Evolutionary conservation across 257 asterid genomes (phyloP).

Genomic region (Dorcoceras hygrometricum): DNA sequence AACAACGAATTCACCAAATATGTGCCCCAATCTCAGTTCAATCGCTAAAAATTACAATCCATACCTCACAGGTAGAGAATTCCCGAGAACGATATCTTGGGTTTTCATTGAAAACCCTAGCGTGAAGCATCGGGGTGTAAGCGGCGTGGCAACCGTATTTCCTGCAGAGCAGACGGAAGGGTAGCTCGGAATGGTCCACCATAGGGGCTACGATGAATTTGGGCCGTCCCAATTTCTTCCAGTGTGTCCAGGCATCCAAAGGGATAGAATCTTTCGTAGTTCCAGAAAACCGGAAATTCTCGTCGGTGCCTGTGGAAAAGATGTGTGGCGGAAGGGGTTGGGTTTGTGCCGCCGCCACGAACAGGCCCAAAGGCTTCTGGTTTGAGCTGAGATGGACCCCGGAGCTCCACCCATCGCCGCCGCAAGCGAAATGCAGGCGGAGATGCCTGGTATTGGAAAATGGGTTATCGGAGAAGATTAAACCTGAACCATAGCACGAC

Average conservation of each 20-base stretch:
- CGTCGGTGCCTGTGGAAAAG: constrained; percentile 10
- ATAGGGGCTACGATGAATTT: constrained; percentile 82
- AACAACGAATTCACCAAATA: neutral
- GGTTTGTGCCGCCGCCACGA: constrained; percentile 53
- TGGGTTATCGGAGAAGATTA: neutral
- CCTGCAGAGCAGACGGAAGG: constrained; percentile 89
- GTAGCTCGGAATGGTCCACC: constrained; percentile 99
- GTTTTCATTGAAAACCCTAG: constrained; percentile 74
- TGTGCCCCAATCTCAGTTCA: neutral
- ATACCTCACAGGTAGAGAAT: constrained; percentile 85
- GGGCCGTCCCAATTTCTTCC: constrained; percentile 79
- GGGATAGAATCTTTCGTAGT: constrained; percentile 11
- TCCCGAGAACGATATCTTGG: constrained; percentile 76
- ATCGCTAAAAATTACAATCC: neutral
- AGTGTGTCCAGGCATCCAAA: constrained; percentile 75
- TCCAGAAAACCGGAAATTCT: constrained; percentile 40
- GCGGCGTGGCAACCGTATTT: constrained; percentile 95
- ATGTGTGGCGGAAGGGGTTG: constrained; percentile 29
- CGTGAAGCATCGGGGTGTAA: constrained; percentile 95
- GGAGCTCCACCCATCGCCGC: constrained; percentile 32
- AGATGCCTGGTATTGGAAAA: neutral
- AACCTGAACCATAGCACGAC: neutral
- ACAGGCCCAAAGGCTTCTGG: constrained; percentile 1
- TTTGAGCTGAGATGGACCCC: constrained; percentile 15
- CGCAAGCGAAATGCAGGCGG: neutral